Conservation (phyloP, 331 rosid species). For the Rhamnella rubrinervis region DNA sequence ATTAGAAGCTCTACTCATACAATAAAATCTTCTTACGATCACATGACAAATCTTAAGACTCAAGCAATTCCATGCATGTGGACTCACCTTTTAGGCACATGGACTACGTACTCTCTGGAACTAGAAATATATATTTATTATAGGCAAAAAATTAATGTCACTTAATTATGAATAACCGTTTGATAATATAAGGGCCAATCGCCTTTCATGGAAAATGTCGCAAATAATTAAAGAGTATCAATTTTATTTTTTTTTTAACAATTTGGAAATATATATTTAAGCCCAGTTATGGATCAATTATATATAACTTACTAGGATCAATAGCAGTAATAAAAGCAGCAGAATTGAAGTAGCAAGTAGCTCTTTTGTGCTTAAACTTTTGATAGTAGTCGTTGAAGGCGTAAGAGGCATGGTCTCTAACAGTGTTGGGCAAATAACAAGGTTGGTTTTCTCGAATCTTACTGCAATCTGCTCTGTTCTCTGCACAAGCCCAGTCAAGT, state of each 20-base stretch:
- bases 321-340: slow-evolving; percentile 32
- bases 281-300: not conserved
- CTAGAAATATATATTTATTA: too few species aligned
- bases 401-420: slow-evolving; percentile 30
- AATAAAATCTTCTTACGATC: too few species aligned
- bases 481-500: slow-evolving; percentile 32
- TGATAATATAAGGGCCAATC: too few species aligned
- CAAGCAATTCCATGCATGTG: too few species aligned
- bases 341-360: slow-evolving; percentile 36
- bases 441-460: slow-evolving; percentile 29
- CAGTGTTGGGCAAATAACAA: slow-evolving; percentile 27
- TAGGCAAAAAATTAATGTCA: too few species aligned
- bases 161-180: too few species aligned
- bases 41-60: too few species aligned
- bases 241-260: not conserved
- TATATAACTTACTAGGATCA: slow-evolving; percentile 27
- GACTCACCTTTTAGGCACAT: too few species aligned
- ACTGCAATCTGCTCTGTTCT: slow-evolving; percentile 38
- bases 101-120: too few species aligned
- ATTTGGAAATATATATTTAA: too few species aligned
- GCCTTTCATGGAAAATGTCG: too few species aligned
- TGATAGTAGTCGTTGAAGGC: slow-evolving; percentile 40
- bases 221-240: not conserved
- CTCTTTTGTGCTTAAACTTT: slow-evolving; percentile 33
- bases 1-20: too few species aligned